Evolutionary conservation across 2,329 filamentous ascomycete species (phyloP).

Genomic region (Plenodomus tracheiphilus): DNA sequence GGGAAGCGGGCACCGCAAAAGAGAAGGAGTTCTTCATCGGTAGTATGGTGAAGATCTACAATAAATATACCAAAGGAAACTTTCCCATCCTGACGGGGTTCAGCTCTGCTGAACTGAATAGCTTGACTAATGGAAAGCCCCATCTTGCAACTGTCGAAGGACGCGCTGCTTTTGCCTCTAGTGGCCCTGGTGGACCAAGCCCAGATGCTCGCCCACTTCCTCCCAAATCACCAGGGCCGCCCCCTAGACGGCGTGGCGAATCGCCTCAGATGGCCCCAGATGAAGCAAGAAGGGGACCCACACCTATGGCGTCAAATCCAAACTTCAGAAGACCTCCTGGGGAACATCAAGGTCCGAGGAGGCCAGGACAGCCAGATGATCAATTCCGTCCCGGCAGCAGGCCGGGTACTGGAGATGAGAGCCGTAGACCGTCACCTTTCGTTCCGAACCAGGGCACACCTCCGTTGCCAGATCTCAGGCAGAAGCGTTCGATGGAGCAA

Average conservation of each 20-base stretch:
- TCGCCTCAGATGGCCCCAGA: conserved; percentile 12
- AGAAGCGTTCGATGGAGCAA: conserved; percentile 40
- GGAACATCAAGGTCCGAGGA: conserved; percentile 20
- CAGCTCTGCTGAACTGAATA: conserved; percentile 74
- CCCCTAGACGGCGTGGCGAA: conserved; percentile 25
- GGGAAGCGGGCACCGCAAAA: conserved; percentile 89
- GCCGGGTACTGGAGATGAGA: conserved; percentile 35
- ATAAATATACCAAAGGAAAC: conserved; percentile 78
- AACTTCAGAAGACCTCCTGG: conserved; percentile 30
- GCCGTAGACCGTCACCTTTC: conserved; percentile 29
- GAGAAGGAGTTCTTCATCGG: conserved; percentile 99
- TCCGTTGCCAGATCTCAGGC: conserved; percentile 32
- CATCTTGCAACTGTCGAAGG: conserved; percentile 35
- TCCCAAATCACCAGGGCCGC: conserved; percentile 27
- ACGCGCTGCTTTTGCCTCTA: conserved; percentile 19
- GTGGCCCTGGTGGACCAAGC: conserved; percentile 9
- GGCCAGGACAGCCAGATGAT: conserved; percentile 25
- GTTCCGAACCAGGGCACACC: conserved; percentile 25
- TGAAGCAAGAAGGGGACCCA: conserved; percentile 19
- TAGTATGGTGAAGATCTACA: conserved; percentile 92
- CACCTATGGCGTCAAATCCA: conserved; percentile 13
- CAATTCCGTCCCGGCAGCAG: conserved; percentile 21
- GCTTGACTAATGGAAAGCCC: conserved; percentile 63
- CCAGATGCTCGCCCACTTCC: conserved; percentile 24
- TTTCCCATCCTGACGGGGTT: conserved; percentile 81